phyloP scores from a whole-genome alignment of 345 rosid species.

The Eucalyptus marginata region DNA sequence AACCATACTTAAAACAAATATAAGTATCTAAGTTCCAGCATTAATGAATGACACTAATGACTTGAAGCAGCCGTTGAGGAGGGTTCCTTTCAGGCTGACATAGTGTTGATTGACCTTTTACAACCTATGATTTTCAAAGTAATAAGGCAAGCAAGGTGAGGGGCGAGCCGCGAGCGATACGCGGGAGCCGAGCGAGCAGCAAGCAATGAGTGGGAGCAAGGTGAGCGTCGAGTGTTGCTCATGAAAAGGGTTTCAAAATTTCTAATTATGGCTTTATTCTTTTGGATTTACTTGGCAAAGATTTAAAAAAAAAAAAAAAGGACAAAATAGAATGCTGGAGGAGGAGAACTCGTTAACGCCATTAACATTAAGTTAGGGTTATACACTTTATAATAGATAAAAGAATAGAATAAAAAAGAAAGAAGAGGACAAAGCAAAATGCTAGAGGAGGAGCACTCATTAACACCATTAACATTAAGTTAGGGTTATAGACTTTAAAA shows the following conservation, averaged over 20 bases:
- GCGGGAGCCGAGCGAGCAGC: accelerated
- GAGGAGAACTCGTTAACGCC: accelerated
- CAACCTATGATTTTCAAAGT: slow-evolving; percentile 18
- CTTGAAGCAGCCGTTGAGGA: slow-evolving; percentile 60
- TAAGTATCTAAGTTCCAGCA: neutral
- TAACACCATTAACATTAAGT: accelerated
- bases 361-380: no score
- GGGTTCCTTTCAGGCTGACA: slow-evolving; percentile 46
- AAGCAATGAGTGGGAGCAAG: accelerated
- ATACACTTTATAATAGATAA: no score
- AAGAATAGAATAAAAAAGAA: no score
- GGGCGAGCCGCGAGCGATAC: accelerated
- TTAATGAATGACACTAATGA: slow-evolving; percentile 44
- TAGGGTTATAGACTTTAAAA: no score
- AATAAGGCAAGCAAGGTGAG: neutral
- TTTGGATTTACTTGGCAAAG: neutral
- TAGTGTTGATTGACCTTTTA: slow-evolving; percentile 44
- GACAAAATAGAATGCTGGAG: no score
- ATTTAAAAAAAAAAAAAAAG: no score
- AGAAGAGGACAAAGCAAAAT: accelerated
- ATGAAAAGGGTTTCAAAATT: no score
- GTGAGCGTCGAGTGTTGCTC: neutral
- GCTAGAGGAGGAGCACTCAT: no score
- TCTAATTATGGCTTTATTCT: neutral
- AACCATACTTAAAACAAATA: neutral